These are phyloP conservation scores for Mycena sp. DNA, from an alignment of 1,284 basidiomycete species.

Conservation along the genomic window DNA sequence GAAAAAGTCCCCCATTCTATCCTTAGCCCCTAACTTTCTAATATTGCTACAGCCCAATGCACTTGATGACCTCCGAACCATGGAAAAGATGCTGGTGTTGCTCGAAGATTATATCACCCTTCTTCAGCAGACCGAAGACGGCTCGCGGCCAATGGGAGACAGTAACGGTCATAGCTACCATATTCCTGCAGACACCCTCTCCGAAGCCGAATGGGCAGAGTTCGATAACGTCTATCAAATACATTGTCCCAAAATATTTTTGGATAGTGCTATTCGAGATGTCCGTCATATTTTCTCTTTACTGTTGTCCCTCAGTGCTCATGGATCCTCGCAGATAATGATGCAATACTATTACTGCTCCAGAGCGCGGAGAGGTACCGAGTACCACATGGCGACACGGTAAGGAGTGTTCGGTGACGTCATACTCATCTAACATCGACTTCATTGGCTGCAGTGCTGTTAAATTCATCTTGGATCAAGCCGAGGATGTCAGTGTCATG, in stretches of 20 bases:
- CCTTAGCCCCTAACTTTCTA: not conserved
- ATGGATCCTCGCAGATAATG: slow-evolving; percentile 64
- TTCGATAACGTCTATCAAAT: slow-evolving; percentile 94
- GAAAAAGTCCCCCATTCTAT: slow-evolving; percentile 17
- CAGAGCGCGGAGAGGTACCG: slow-evolving; percentile 77
- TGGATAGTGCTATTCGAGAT: slow-evolving; percentile 84
- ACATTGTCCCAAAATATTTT: slow-evolving; percentile 86
- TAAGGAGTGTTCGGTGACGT: slow-evolving; percentile 45
- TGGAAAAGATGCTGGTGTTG: slow-evolving; percentile 64
- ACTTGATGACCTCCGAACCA: slow-evolving; percentile 33
- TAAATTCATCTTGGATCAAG: slow-evolving; percentile 87
- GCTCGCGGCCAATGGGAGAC: slow-evolving; percentile 41
- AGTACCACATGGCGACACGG: slow-evolving; percentile 91
- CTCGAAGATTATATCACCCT: slow-evolving; percentile 70
- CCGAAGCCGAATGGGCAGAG: slow-evolving; percentile 78
- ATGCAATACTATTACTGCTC: slow-evolving; percentile 93
- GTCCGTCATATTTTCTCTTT: slow-evolving; percentile 50
- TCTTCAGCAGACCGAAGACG: slow-evolving; percentile 58
- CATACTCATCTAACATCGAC: not conserved
- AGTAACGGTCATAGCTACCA: slow-evolving; percentile 58
- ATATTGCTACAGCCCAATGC: slow-evolving; percentile 4
- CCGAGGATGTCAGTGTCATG: slow-evolving; percentile 40
- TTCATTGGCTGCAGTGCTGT: slow-evolving; percentile 66
- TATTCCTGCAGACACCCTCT: slow-evolving; percentile 72
- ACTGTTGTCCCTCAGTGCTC: not conserved